Evolutionary conservation across 2,329 filamentous ascomycete species (phyloP).

Genomic region (Fusarium mundagurra): DNA sequence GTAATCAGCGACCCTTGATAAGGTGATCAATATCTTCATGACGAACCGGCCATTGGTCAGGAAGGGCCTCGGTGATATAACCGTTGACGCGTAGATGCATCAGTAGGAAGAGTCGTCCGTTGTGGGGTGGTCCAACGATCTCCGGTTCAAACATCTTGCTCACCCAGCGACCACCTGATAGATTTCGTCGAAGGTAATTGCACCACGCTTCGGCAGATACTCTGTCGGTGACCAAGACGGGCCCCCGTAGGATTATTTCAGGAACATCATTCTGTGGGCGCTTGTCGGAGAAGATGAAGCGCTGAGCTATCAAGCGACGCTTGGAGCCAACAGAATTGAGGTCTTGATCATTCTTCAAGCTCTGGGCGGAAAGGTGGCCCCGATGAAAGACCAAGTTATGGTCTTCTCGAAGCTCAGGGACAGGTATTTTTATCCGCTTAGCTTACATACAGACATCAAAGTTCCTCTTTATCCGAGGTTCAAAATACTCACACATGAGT

Average conservation of each 20-base stretch:
- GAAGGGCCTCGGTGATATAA: accelerated
- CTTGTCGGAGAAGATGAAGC: not conserved
- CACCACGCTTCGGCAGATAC: not conserved
- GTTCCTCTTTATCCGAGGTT: not conserved
- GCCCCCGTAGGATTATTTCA: not conserved
- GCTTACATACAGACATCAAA: too few species aligned
- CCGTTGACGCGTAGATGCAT: accelerated
- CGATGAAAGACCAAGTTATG: accelerated
- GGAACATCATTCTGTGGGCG: not conserved
- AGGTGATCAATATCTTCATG: too few species aligned
- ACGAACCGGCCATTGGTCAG: accelerated
- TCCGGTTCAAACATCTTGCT: not conserved
- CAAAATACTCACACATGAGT: not conserved
- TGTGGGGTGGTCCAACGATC: not conserved
- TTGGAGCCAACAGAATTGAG: not conserved
- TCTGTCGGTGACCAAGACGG: not conserved
- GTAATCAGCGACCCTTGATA: not conserved
- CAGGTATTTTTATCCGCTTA: not conserved
- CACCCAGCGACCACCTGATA: not conserved
- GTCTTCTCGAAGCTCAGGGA: accelerated
- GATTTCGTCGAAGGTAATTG: not conserved
- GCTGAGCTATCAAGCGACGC: not conserved
- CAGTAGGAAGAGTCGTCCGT: not conserved
- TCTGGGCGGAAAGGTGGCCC: not conserved
- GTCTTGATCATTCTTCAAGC: too few species aligned